phyloP scores from a whole-genome alignment of 257 asterid species.

The Lycium ferocissimum region DNA sequence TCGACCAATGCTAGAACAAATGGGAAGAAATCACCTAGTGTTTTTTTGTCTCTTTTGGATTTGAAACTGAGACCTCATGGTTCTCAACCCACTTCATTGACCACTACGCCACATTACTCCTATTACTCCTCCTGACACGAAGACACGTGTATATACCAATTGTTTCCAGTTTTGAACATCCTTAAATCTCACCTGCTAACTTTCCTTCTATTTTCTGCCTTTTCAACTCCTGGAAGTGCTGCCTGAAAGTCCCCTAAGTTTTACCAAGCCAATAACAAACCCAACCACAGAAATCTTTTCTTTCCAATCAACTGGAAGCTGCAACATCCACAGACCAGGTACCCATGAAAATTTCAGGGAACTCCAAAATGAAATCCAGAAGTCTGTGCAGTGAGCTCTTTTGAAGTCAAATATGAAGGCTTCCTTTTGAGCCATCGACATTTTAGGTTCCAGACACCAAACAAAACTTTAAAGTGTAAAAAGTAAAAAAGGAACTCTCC shows the following conservation, averaged over 20 bases:
- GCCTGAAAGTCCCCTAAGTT: neutral
- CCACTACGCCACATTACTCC: no score
- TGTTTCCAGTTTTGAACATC: neutral
- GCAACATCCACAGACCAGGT: neutral
- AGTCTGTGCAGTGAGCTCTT: neutral
- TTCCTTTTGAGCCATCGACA: neutral
- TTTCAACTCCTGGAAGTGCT: neutral
- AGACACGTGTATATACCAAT: neutral
- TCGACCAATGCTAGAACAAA: no score
- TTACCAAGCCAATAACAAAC: neutral
- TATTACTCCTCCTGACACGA: neutral
- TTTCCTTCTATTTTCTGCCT: neutral
- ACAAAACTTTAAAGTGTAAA: neutral
- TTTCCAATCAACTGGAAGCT: conserved; percentile 7
- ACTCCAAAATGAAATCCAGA: neutral
- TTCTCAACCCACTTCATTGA: no score
- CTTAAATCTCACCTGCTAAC: conserved; percentile 1
- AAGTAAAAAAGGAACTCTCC: neutral
- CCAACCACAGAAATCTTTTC: neutral
- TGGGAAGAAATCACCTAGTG: no score
- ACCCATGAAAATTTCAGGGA: neutral
- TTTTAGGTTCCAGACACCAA: neutral
- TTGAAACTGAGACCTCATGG: no score
- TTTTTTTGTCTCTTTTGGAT: no score
- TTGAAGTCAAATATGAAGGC: neutral